These are phyloP conservation scores for Pythium phragmiticola DNA, from an alignment of 352 stramenopile species.

Conservation along the genomic window DNA sequence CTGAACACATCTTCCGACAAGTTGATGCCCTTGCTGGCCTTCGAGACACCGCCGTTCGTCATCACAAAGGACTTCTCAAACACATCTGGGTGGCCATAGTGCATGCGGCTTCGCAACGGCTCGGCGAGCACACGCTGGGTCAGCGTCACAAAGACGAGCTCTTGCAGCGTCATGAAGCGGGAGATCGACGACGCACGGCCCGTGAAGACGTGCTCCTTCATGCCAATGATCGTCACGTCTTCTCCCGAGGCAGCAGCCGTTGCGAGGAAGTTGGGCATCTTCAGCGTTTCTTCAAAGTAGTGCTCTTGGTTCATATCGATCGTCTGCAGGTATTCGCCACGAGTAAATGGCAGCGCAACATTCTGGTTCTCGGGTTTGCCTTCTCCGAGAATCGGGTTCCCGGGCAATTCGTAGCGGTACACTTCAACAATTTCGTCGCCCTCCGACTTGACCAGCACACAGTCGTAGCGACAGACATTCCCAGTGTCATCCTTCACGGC, in stretches of 20 bases:
- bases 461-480: conserved; percentile 73
- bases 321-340: conserved; percentile 85
- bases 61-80: conserved; percentile 89
- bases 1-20: conserved; percentile 89
- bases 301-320: conserved; percentile 92
- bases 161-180: conserved; percentile 87
- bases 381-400: conserved; percentile 80
- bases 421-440: conserved; percentile 86
- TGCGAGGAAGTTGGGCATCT: conserved; percentile 87
- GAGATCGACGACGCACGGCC: conserved; percentile 79
- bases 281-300: conserved; percentile 88
- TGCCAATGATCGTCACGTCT: conserved; percentile 82
- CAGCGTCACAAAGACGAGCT: conserved; percentile 86
- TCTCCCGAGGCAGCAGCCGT: conserved; percentile 62
- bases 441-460: conserved; percentile 80
- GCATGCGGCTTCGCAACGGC: conserved; percentile 72
- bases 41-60: conserved; percentile 84
- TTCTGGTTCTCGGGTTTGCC: conserved; percentile 90
- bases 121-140: conserved; percentile 81
- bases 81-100: conserved; percentile 88
- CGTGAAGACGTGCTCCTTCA: conserved; percentile 91
- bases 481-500: conserved; percentile 59
- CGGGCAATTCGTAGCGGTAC: conserved; percentile 84
- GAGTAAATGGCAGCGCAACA: conserved; percentile 80
- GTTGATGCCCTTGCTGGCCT: conserved; percentile 87